phyloP scores from a whole-genome alignment of 75 land plant genomes.

The Cunninghamia lanceolata region DNA sequence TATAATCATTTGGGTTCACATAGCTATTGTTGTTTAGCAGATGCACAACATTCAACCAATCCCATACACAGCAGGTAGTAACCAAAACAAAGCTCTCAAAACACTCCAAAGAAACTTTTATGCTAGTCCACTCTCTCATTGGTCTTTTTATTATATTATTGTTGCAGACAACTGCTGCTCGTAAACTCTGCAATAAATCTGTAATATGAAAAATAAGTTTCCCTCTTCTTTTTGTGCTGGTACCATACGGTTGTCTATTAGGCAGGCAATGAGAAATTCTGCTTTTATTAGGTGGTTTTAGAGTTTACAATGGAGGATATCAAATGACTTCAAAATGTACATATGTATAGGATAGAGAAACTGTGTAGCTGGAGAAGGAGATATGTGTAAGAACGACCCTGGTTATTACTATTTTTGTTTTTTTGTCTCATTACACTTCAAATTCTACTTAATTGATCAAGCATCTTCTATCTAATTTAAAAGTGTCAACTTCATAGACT shows the following conservation, averaged over 20 bases:
- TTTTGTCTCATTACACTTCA: no score
- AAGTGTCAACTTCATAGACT: no score
- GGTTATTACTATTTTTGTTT: no score
- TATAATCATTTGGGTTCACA: not conserved
- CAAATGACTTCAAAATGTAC: not conserved
- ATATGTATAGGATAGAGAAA: not conserved
- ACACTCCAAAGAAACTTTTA: not conserved
- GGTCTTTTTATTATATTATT: not conserved
- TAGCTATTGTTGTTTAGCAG: not conserved
- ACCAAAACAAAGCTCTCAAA: not conserved
- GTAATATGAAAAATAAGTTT: not conserved
- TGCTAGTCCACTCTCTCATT: not conserved
- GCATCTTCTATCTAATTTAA: no score
- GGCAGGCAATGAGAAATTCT: not conserved
- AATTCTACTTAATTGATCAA: no score
- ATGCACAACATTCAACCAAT: constrained; percentile 3
- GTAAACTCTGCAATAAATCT: not conserved
- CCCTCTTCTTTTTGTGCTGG: not conserved
- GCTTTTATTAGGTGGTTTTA: not conserved
- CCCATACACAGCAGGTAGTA: constrained; percentile 6
- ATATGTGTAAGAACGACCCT: no score
- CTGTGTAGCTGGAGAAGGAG: not conserved
- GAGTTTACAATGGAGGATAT: not conserved
- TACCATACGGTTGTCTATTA: not conserved
- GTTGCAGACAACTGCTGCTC: not conserved